Base-by-base conservation (phyloP, 176 grass and related monocot genomes). In the Oryza glaberrima region DNA sequence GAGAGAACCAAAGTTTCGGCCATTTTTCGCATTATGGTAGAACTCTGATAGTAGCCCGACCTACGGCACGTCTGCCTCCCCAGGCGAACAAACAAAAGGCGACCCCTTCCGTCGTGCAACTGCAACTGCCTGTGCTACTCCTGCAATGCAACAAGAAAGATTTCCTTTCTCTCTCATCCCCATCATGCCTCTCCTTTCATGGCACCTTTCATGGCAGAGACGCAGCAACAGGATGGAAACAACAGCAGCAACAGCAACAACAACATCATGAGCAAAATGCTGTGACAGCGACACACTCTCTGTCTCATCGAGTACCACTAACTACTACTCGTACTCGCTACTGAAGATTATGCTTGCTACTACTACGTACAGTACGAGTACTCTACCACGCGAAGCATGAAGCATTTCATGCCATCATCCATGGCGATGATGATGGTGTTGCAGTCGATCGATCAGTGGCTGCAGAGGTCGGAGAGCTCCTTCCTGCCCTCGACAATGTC, bases 401-500 rank as follows among this genome's bases (percentile, higher is more conserved):
- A 63, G 76, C 65, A 30, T 40, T 2, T 30, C 77, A 3, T 63
- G 43, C 1, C 43, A 44, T 26, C 71, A 4, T 65, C 69, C 17
- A 66, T 78, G 23, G 23, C 19, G 51, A 0, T 5, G 75, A 10
- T 46, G 81, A 49, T 28, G 58, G 54, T 75, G 43, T 51, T 30
- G 28, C 28, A 30, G 28, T 9, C 38, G 69, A 26, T 74, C 40
- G 15, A 79, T 86, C 91, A 92, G 81, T 99, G 97, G 83, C 94
- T 99, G 84, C 97, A 99, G 11, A 99, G 83, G 75, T 96, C 94
- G 60, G 94, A 94, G 71, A 99, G 97, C 80, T 96, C 93, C 86
- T 99, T 99, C 77, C 97, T 88, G 17, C 97, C 97, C 73, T 99
- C 97, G 73, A 96, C 94, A 81, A 99, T 99, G 88, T 99, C 97